Conservation (phyloP, 371 early-diverging fungal genomes). For the Lichtheimia ramosa region DNA sequence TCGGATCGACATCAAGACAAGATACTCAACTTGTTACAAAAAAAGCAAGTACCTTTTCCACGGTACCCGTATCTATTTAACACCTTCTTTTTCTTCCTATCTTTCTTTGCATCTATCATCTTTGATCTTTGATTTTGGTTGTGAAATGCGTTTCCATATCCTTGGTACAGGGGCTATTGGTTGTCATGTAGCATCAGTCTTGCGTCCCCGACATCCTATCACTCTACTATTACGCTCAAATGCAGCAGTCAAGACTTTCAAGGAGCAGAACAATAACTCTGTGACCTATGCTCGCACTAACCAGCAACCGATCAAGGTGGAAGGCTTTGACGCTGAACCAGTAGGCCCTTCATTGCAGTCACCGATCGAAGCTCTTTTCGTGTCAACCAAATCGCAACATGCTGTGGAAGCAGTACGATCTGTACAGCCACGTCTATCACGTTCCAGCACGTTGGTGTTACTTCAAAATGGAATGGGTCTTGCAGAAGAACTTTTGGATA, state of each 20-base stretch:
- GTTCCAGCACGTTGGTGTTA: constrained; percentile 45
- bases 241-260: constrained; percentile 24
- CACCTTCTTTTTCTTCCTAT: too few species aligned
- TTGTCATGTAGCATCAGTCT: constrained; percentile 31
- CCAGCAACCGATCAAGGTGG: constrained; percentile 1
- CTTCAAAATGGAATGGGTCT: constrained; percentile 70
- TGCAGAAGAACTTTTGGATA: constrained; percentile 44
- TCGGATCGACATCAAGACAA: too few species aligned
- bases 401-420: constrained; percentile 42
- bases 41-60: too few species aligned
- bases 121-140: too few species aligned
- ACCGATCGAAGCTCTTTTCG: constrained; percentile 28
- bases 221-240: constrained; percentile 32
- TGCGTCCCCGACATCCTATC: constrained; percentile 26
- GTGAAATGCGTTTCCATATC: constrained; percentile 36
- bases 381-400: constrained; percentile 52
- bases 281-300: constrained; percentile 24
- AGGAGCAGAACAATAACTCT: constrained; percentile 7
- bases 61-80: too few species aligned
- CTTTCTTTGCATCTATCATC: too few species aligned
- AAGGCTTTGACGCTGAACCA: constrained; percentile 23
- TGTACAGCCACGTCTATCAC: constrained; percentile 30
- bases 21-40: too few species aligned
- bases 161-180: constrained; percentile 55
- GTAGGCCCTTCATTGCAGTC: not conserved